These are phyloP conservation scores for Knoxia roxburghii DNA, from an alignment of 257 asterid genomes.

Conservation along the genomic window DNA sequence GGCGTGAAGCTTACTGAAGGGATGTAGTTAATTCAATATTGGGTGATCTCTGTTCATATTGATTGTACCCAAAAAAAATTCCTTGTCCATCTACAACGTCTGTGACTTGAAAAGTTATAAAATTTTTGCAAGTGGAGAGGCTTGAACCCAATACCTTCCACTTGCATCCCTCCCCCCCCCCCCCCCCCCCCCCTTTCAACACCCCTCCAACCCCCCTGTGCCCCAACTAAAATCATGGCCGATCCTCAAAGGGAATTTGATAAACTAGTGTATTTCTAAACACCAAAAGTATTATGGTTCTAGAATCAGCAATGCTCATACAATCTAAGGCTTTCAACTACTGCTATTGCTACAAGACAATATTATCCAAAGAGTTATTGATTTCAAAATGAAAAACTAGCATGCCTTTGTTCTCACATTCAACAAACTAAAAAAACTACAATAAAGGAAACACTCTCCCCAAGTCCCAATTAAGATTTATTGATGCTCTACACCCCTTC, in stretches of 20 bases:
- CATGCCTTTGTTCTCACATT: not conserved
- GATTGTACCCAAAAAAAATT: too few species aligned
- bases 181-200: too few species aligned
- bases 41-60: too few species aligned
- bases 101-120: not conserved
- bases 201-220: too few species aligned
- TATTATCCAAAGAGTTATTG: not conserved
- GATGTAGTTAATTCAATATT: too few species aligned
- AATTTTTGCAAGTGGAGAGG: too few species aligned
- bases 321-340: not conserved
- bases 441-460: not conserved
- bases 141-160: too few species aligned
- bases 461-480: not conserved
- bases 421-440: not conserved
- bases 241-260: not conserved
- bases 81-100: too few species aligned
- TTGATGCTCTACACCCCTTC: not conserved
- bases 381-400: not conserved
- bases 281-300: not conserved
- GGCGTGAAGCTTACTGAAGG: too few species aligned
- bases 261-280: not conserved
- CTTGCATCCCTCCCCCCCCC: too few species aligned
- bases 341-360: not conserved
- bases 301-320: not conserved
- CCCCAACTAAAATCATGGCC: not conserved